Evolutionary conservation across 2,329 filamentous ascomycete species (phyloP).

Genomic region (Hypoxylon sp.): DNA sequence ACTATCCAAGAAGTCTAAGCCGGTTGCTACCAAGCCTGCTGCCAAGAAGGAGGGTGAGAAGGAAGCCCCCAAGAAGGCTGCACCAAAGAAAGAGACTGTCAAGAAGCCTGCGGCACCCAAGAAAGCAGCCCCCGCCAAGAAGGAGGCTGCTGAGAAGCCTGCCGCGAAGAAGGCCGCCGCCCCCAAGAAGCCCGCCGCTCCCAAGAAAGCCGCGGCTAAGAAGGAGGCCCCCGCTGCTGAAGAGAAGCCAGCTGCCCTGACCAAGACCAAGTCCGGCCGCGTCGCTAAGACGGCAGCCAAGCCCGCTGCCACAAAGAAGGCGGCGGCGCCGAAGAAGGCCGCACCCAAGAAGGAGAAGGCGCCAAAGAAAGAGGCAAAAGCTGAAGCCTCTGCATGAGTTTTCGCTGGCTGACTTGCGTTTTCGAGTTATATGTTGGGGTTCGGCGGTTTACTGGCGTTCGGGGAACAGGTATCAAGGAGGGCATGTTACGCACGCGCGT

Average conservation of each 20-base stretch:
- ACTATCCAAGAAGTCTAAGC: constrained; percentile 77
- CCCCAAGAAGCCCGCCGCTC: constrained; percentile 55
- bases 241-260: constrained; percentile 59
- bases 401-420: constrained; percentile 46
- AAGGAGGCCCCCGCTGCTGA: constrained; percentile 60
- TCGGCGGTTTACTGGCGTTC: constrained; percentile 51
- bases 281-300: constrained; percentile 76
- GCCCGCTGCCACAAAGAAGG: constrained; percentile 59
- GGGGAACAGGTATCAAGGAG: constrained; percentile 50
- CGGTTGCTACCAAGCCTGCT: constrained; percentile 52
- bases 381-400: constrained; percentile 47
- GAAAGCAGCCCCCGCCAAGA: constrained; percentile 58
- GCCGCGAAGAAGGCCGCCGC: constrained; percentile 73
- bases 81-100: constrained; percentile 58
- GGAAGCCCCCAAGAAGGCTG: constrained; percentile 52
- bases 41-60: constrained; percentile 55
- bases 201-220: constrained; percentile 60
- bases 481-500: constrained; percentile 41
- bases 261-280: constrained; percentile 81
- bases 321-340: constrained; percentile 58
- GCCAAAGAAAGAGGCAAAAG: constrained; percentile 55
- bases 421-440: constrained; percentile 51
- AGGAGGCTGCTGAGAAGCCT: constrained; percentile 74
- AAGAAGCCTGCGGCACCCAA: constrained; percentile 53
- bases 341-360: constrained; percentile 58